Evolutionary conservation across 352 stramenopile species (phyloP).

Genomic region (Globisporangium echinulatum): DNA sequence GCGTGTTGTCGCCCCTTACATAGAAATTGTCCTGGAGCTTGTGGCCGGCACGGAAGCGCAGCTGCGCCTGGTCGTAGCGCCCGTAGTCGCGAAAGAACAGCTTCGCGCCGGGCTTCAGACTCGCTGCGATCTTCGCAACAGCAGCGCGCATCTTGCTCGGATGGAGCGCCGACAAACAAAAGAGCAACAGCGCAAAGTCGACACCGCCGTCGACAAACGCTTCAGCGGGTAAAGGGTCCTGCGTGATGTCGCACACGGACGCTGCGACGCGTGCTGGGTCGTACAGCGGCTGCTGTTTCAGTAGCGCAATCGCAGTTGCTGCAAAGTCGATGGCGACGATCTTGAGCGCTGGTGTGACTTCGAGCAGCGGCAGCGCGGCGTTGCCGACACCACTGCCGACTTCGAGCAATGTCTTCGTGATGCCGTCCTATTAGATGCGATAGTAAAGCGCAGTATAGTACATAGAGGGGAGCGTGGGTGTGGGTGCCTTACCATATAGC

Average conservation of each 20-base stretch:
- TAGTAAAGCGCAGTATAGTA: too few species aligned
- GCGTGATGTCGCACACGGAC: conserved; percentile 84
- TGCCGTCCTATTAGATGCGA: conserved; percentile 8
- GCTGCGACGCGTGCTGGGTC: conserved; percentile 55
- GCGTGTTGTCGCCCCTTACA: conserved; percentile 92
- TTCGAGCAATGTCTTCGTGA: conserved; percentile 83
- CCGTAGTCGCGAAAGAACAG: conserved; percentile 95
- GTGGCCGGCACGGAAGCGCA: conserved; percentile 85
- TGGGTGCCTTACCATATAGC: too few species aligned
- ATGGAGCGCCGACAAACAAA: conserved; percentile 90
- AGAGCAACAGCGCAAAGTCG: conserved; percentile 80
- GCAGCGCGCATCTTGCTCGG: conserved; percentile 83
- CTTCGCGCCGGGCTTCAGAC: conserved; percentile 70
- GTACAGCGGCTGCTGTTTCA: conserved; percentile 88
- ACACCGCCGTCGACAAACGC: conserved; percentile 60
- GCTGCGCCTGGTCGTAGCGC: conserved; percentile 93
- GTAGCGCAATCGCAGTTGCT: conserved; percentile 83
- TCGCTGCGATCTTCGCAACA: conserved; percentile 82
- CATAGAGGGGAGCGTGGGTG: neutral
- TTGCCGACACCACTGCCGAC: conserved; percentile 95
- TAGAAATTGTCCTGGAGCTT: conserved; percentile 95
- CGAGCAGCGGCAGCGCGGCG: conserved; percentile 90
- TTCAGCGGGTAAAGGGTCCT: conserved; percentile 49
- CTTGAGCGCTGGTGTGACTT: conserved; percentile 80
- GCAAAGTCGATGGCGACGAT: conserved; percentile 94